Percentiles rank a stretch among this genome's conserved stretches.
Conservation (phyloP, 768 basidiomycete species). For the Lentinula lateritia region DNA sequence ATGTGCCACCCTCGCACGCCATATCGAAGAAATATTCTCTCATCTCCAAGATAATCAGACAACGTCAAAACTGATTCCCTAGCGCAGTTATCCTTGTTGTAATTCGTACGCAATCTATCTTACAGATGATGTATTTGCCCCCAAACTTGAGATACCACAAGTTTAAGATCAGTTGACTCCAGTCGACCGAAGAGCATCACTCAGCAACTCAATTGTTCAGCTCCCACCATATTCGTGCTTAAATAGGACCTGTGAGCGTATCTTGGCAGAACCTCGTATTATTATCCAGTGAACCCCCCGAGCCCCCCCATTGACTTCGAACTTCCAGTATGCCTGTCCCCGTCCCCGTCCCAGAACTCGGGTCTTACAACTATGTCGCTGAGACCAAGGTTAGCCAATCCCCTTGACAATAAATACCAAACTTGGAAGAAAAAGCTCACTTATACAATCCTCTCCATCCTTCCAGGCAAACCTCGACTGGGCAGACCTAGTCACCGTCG, state of each 20-base stretch:
- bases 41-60: background rate
- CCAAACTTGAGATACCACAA: background rate
- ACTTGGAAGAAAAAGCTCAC: background rate
- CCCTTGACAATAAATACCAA: background rate
- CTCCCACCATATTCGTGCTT: background rate
- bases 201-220: background rate
- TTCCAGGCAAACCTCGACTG: constrained; percentile 41
- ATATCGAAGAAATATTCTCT: background rate
- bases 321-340: constrained; percentile 19
- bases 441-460: background rate
- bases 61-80: no score
- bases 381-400: constrained; percentile 29
- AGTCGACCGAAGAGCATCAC: background rate
- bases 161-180: background rate
- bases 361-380: constrained; percentile 30
- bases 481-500: constrained; percentile 44
- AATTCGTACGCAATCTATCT: background rate
- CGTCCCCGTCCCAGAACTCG: constrained; percentile 34
- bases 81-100: background rate
- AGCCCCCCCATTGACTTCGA: background rate
- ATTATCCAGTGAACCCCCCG: background rate
- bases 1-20: background rate
- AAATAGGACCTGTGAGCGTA: background rate
- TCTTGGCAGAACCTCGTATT: background rate
- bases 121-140: background rate